Evolutionary conservation across 345 rosid species (phyloP).

Genomic region (Cardiospermum halicacabum): DNA sequence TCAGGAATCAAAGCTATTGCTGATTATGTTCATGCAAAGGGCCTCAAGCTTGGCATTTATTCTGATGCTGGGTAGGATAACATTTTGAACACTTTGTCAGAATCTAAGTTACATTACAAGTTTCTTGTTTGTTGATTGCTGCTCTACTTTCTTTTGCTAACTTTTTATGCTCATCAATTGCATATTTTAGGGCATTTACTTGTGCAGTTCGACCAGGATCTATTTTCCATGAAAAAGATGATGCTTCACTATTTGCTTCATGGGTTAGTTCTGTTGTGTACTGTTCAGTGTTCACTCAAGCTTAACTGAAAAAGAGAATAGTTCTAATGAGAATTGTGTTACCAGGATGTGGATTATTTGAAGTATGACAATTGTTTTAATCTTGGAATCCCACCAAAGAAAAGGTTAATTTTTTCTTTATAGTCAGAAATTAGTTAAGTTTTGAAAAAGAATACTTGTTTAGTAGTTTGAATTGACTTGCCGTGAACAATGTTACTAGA

Average conservation of each 20-base stretch:
- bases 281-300: background rate
- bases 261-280: slow-evolving; percentile 62
- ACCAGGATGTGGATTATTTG: slow-evolving; percentile 88
- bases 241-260: slow-evolving; percentile 75
- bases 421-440: slow-evolving; percentile 10
- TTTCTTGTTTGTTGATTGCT: slow-evolving; percentile 4
- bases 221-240: slow-evolving; percentile 77
- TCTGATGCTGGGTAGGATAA: slow-evolving; percentile 96
- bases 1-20: slow-evolving; percentile 86
- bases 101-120: slow-evolving; percentile 19
- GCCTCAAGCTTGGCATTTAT: slow-evolving; percentile 96
- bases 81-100: slow-evolving; percentile 16
- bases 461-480: slow-evolving; percentile 12
- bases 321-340: slow-evolving; percentile 12
- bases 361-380: slow-evolving; percentile 96
- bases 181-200: slow-evolving; percentile 56
- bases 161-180: slow-evolving; percentile 11
- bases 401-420: slow-evolving; percentile 52
- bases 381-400: slow-evolving; percentile 65
- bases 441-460: slow-evolving; percentile 9
- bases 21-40: slow-evolving; percentile 74
- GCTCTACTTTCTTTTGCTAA: background rate
- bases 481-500: slow-evolving; percentile 34
- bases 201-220: slow-evolving; percentile 98
- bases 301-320: background rate